These are phyloP conservation scores for Kwoniella pini DNA, from an alignment of 768 basidiomycete genomes.

Conservation along the genomic window DNA sequence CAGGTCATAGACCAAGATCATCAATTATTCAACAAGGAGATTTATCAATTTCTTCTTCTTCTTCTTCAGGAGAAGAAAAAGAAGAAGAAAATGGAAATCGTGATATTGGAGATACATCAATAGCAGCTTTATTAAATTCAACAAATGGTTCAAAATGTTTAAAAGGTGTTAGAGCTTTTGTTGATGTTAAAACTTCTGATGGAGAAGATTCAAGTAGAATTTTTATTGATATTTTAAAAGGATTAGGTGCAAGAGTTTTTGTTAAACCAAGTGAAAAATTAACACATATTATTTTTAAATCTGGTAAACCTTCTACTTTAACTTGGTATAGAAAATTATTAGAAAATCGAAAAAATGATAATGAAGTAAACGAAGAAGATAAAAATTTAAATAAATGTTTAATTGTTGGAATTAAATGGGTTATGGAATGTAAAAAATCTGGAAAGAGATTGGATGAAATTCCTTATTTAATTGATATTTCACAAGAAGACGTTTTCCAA, in stretches of 20 bases:
- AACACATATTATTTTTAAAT: constrained; percentile 56
- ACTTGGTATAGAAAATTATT: constrained; percentile 48
- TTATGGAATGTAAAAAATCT: constrained; percentile 50
- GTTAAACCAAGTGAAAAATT: constrained; percentile 45
- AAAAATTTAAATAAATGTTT: constrained; percentile 16
- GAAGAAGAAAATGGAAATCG: constrained; percentile 3
- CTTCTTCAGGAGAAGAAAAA: too few relatives aligned
- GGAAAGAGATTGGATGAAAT: constrained; percentile 45
- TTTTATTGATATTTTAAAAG: constrained; percentile 51
- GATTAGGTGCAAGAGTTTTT: constrained; percentile 52
- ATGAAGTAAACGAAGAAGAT: neutral
- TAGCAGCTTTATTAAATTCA: constrained; percentile 40
- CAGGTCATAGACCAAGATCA: constrained; percentile 30
- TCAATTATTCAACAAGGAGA: constrained; percentile 18
- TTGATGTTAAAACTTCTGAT: constrained; percentile 54
- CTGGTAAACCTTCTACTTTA: constrained; percentile 51
- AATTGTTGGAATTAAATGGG: constrained; percentile 55
- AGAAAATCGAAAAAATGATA: neutral
- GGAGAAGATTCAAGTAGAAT: constrained; percentile 48
- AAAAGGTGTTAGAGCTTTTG: constrained; percentile 54
- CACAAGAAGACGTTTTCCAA: constrained; percentile 49
- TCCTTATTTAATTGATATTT: constrained; percentile 39
- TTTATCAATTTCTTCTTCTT: constrained; percentile 7
- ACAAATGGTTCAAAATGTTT: constrained; percentile 34
- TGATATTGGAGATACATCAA: constrained; percentile 24